Base-by-base conservation (phyloP, 2,329 filamentous ascomycete genomes). In the Cryphonectria carpinicola region DNA sequence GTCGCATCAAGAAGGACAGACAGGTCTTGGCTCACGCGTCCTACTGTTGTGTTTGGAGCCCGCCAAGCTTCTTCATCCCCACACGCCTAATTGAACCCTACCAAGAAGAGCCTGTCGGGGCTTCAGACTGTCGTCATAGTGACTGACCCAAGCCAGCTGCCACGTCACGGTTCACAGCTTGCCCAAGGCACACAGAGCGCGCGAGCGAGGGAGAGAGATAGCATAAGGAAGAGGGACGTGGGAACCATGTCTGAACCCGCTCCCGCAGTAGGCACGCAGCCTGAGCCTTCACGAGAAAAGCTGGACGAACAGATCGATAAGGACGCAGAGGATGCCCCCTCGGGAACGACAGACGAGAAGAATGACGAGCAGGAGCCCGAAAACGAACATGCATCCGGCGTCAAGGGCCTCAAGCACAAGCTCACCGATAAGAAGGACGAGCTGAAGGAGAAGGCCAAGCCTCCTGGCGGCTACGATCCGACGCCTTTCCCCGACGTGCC, bases 401-500 rank as follows among this genome's bases (percentile, higher is more conserved):
- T 77, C 63, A 72, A 74, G 46, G 67, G 75, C 25, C 65, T 83
- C 58, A 81, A 80, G 71, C 73, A 75, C 5, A 80, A 80, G 70
- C 71, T 82, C 67, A 77, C 77, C 49, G 76, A 80, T 32, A 78
- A 80, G 60, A 82, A 80, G 70, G 74, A 82, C 63, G 81, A 80
- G 69, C 67, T 81, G 19, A 84, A 82, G 77, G 78, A 75, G 54
- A 82, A 80, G 70, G 74, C 79, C 4, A 81, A 85, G 43, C 93
- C 93, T 0, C 87, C 91, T 0, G 94, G 94, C 41, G 94, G 94
- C 46, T 96, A 89, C 79, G 94, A 97, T 80, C 80, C 84, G 49
- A 97, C 93, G 0, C 93, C 94, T 1, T 84, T 97, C 11, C 93
- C 93, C 0, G 81, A 87, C 76, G 90, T 89, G 5, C 90, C 91